phyloP scores from a whole-genome alignment of 352 stramenopile genomes.

The Phytopythium sindhum region DNA sequence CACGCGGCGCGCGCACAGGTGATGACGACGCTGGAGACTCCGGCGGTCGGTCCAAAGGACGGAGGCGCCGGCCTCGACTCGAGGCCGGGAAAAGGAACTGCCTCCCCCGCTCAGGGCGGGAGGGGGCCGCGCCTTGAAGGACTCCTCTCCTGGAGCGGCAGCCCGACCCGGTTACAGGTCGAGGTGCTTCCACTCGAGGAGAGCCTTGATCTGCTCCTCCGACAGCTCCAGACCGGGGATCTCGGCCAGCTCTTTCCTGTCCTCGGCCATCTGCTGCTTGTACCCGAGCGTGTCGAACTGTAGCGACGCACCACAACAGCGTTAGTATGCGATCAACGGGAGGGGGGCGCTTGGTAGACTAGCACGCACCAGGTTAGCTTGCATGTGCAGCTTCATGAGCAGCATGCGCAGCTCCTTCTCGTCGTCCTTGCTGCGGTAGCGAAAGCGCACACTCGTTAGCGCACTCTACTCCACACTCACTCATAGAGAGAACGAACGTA shows the following conservation, averaged over 20 bases:
- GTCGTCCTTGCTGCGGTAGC: constrained; percentile 66
- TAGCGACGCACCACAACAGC: neutral
- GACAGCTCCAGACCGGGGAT: constrained; percentile 57
- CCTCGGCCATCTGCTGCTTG: constrained; percentile 57
- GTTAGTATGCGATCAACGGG: neutral
- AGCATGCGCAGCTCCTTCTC: constrained; percentile 81
- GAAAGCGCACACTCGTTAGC: neutral
- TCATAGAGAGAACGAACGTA: neutral
- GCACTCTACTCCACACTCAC: neutral
- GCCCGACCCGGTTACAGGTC: constrained; percentile 35
- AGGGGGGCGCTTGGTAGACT: neutral
- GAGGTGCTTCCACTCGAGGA: constrained; percentile 84
- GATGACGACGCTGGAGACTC: neutral
- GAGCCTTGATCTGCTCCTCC: constrained; percentile 54
- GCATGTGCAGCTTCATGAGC: constrained; percentile 74
- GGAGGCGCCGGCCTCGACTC: constrained; percentile 7
- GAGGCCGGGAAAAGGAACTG: constrained; percentile 9
- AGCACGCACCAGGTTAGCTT: constrained; percentile 41
- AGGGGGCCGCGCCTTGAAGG: constrained; percentile 2
- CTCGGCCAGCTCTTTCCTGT: constrained; percentile 61
- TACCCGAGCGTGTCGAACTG: constrained; percentile 42
- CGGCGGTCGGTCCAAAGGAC: neutral
- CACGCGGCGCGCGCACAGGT: neutral
- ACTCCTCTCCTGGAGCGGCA: constrained; percentile 4
- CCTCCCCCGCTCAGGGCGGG: neutral